Evolutionary conservation across 2,329 filamentous ascomycete genomes (phyloP), one percentile per base, ranked within the genome.

Genomic region (Blastomyces parvus): DNA sequence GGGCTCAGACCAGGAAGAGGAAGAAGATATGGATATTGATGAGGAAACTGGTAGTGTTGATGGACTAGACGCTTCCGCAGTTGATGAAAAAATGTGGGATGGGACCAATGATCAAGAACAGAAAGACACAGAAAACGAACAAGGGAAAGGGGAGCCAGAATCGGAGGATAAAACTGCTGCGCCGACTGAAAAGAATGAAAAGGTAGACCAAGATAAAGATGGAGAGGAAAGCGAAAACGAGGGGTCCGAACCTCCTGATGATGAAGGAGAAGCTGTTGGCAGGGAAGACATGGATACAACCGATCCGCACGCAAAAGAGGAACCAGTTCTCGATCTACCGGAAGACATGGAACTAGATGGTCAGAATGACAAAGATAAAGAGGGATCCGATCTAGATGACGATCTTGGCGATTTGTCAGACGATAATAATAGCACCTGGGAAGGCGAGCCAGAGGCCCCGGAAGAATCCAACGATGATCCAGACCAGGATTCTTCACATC

Each of bases 31-130:
- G 33, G 84, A 86, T 53, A 87, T 95, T 73, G 91, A 97, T 67
- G 92, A 96, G 70, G 91, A 97, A 75, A 84, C 89, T 5, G 94
- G 92, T 0, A 89, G 91, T 70, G 91, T 97, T 13, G 90, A 97
- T 77, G 91, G 96, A 70, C 81, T 96, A 52, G 93, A 96, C 69
- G 88, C 91, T 14, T 89, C 86, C 19, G 90, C 93, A 25, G 89
- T 97, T 0, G 95, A 99, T 73, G 95, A 99, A 78, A 99, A 97
- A 81, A 91, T 97, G 84, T 99, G 94, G 94, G 92, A 99, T 75
- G 92, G 91, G 48, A 86, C 64, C 38, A 78, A 79, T 46, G 87
- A 90, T 53, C 82, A 88, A 58, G 83, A 92, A 55, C 76, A 80
- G 63, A 80, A 80, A 64, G 86, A 92, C 58, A 86, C 89, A 1